Percentiles rank a stretch among this genome's conserved stretches.
These are phyloP conservation scores for Graphilbum fragrans DNA, from an alignment of 2,329 filamentous ascomycete genomes.

Conservation along the genomic window DNA sequence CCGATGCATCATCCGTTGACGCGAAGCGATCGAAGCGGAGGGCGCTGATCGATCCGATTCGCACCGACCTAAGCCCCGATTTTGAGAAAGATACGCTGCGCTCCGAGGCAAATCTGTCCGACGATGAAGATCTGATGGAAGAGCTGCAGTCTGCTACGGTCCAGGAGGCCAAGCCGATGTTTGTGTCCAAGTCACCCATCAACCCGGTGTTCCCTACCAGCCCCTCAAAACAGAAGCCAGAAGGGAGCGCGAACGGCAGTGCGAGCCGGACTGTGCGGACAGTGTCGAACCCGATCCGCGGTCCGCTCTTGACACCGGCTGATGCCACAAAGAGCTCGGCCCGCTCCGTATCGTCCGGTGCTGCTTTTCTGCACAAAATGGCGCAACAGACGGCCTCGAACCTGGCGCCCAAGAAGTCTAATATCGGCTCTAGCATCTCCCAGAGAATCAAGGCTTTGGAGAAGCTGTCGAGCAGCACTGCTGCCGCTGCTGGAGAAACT, in stretches of 20 bases:
- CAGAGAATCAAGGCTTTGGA: conserved; percentile 90
- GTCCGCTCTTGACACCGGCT: conserved; percentile 29
- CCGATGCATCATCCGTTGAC: conserved; percentile 16
- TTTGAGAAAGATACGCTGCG: conserved; percentile 18
- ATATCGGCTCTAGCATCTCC: conserved; percentile 81
- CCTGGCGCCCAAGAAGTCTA: conserved; percentile 58
- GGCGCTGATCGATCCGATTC: conserved; percentile 39
- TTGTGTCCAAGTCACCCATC: conserved; percentile 73
- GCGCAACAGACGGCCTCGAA: conserved; percentile 37
- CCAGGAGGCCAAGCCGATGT: conserved; percentile 70
- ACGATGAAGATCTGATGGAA: conserved; percentile 77
- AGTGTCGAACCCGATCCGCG: conserved; percentile 35
- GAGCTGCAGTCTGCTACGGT: conserved; percentile 73
- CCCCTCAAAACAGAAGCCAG: conserved; percentile 12
- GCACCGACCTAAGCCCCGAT: conserved; percentile 28
- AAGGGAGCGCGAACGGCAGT: background rate
- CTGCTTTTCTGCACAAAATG: conserved; percentile 41
- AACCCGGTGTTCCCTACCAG: conserved; percentile 44
- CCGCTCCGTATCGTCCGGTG: conserved; percentile 44
- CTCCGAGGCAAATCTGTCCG: conserved; percentile 36
- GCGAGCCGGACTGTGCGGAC: conserved; percentile 27
- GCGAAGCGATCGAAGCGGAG: conserved; percentile 22
- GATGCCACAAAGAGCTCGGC: conserved; percentile 33
- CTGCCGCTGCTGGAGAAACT: conserved; percentile 10
- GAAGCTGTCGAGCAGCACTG: conserved; percentile 47